Conservation (phyloP, 768 basidiomycete genomes). For the Rhodotorula taiwanensis region DNA sequence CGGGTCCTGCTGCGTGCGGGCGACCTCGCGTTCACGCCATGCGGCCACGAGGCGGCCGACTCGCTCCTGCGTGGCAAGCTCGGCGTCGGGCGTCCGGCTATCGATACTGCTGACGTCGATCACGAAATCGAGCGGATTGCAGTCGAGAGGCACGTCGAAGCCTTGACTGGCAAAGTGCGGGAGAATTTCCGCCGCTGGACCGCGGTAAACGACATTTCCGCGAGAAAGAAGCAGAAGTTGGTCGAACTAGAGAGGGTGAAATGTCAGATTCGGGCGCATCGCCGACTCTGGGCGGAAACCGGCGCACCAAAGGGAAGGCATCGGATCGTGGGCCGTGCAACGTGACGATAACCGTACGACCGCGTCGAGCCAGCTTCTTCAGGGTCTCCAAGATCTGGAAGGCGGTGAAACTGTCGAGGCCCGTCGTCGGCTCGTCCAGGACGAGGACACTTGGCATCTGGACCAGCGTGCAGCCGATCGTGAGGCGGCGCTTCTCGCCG, state of each 20-base stretch:
- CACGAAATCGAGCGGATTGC: conserved; percentile 50
- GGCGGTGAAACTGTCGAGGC: conserved; percentile 40
- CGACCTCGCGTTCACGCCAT: conserved; percentile 42
- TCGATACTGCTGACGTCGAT: conserved; percentile 50
- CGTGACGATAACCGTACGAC: conserved; percentile 57
- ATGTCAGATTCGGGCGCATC: neutral
- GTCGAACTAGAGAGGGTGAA: conserved; percentile 48
- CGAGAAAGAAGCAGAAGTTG: conserved; percentile 55
- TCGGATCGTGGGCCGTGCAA: conserved; percentile 64
- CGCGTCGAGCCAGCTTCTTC: conserved; percentile 46
- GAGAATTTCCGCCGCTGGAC: conserved; percentile 42
- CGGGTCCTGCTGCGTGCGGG: neutral
- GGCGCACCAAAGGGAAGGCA: conserved; percentile 42
- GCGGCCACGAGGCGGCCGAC: conserved; percentile 45
- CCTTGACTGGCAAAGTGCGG: conserved; percentile 47
- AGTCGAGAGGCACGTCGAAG: conserved; percentile 41
- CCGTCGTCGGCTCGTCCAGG: conserved; percentile 57
- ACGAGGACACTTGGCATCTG: conserved; percentile 57
- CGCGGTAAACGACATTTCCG: conserved; percentile 51
- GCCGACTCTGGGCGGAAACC: conserved; percentile 42
- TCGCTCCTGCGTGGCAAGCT: conserved; percentile 44
- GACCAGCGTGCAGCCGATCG: conserved; percentile 59
- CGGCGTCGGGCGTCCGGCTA: conserved; percentile 46
- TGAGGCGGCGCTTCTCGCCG: conserved; percentile 54
- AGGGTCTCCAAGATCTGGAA: conserved; percentile 47